Evolutionary conservation across 805 yeast genomes (phyloP).

Genomic region (Kluyveromyces nonfermentans): DNA sequence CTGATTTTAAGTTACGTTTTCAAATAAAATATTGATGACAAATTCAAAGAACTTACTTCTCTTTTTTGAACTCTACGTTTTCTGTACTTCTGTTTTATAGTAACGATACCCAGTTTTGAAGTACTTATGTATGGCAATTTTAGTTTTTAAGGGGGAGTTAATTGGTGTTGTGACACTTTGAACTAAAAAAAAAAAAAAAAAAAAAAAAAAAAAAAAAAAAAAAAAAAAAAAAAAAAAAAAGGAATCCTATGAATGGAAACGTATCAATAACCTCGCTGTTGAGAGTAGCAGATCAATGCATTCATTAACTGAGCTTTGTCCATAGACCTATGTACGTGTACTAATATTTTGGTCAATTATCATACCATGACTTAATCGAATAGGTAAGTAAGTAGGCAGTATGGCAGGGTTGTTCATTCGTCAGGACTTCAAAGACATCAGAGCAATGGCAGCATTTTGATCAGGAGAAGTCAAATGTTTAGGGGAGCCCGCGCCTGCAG

Average conservation of each 20-base stretch:
- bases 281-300: too few species aligned
- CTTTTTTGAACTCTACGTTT: too few species aligned
- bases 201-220: too few species aligned
- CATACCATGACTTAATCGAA: not conserved
- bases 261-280: too few species aligned
- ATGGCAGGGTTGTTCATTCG: not conserved
- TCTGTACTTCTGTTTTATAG: not conserved
- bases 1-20: not conserved
- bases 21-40: too few species aligned
- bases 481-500: constrained; percentile 6
- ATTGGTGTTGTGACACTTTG: not conserved
- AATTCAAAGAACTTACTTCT: not conserved
- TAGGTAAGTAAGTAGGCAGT: not conserved
- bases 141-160: not conserved
- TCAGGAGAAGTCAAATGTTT: constrained; percentile 8
- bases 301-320: too few species aligned
- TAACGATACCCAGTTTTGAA: not conserved
- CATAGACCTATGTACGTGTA: not conserved
- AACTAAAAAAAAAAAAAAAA: too few species aligned
- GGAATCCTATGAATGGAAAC: not conserved
- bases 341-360: not conserved
- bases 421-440: constrained; percentile 26
- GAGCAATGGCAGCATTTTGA: constrained; percentile 22
- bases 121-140: not conserved
- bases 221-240: too few species aligned